phyloP scores from a whole-genome alignment of 2,329 filamentous ascomycete species.

The Trichocomaceae sp. region DNA sequence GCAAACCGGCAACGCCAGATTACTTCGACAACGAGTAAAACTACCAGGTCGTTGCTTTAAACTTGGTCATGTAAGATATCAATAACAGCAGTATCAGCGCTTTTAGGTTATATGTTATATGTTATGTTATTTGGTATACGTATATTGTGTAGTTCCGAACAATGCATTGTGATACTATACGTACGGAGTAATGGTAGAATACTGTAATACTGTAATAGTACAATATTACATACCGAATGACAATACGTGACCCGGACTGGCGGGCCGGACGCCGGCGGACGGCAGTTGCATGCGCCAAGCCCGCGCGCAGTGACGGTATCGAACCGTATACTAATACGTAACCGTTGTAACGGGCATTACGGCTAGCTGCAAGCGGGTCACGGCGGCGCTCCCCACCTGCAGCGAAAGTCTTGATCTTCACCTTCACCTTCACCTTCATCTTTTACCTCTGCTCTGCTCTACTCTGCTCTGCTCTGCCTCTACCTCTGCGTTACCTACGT shows the following conservation, averaged over 20 bases:
- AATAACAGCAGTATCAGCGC: no score
- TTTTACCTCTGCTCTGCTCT: not conserved
- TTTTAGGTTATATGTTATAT: no score
- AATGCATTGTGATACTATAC: not conserved
- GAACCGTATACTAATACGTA: not conserved
- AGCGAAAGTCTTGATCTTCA: slow-evolving; percentile 2
- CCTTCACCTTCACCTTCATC: no score
- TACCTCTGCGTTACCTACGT: not conserved
- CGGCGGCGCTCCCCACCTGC: slow-evolving; percentile 9
- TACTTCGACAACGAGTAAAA: not conserved
- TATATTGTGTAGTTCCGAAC: not conserved
- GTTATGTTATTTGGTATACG: not conserved
- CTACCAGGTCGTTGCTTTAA: no score
- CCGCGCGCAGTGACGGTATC: not conserved
- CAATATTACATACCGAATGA: not conserved
- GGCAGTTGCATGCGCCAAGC: not conserved
- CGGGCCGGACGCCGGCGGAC: not conserved
- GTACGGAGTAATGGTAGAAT: no score
- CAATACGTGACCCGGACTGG: slow-evolving; percentile 4
- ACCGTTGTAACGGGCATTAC: not conserved
- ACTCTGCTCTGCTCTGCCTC: not conserved
- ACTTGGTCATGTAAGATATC: no score
- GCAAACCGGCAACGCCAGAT: not conserved
- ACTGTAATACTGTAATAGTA: no score
- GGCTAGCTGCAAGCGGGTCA: slow-evolving; percentile 5